Evolutionary conservation across 192 early-diverging fungal genomes (phyloP).

Genomic region (Funneliformis geosporum): DNA sequence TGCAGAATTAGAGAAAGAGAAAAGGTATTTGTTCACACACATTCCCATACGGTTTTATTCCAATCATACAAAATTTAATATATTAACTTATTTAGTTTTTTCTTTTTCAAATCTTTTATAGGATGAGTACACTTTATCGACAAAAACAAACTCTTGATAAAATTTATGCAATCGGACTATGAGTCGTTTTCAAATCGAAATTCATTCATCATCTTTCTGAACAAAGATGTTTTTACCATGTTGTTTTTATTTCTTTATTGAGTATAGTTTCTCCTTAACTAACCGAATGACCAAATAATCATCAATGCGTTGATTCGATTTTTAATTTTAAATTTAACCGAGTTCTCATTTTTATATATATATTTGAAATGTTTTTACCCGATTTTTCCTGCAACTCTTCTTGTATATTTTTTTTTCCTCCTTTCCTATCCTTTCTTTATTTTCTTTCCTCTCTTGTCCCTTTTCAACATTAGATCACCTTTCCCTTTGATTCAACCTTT

Average conservation of each 20-base stretch:
- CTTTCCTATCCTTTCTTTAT: no score
- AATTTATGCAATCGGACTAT: slow-evolving; percentile 24
- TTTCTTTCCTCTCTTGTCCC: no score
- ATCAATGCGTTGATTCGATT: not conserved
- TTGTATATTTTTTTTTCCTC: no score
- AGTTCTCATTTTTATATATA: no score
- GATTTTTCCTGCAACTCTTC: no score
- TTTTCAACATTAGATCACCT: no score
- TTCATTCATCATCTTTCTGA: not conserved
- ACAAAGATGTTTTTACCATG: not conserved
- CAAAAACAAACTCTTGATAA: slow-evolving; percentile 31
- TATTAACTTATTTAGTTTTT: not conserved
- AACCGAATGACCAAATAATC: no score
- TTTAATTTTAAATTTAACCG: no score
- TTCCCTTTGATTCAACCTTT: no score
- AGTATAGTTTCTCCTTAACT: not conserved
- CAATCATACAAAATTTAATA: not conserved
- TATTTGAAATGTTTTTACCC: no score
- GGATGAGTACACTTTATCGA: slow-evolving; percentile 25
- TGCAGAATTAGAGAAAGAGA: slow-evolving; percentile 18
- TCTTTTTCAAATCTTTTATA: not conserved
- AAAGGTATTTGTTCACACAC: not conserved
- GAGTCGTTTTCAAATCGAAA: not conserved
- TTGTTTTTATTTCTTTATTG: not conserved
- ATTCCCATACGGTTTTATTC: not conserved